Evolutionary conservation across 176 grass and related monocot species (phyloP).

Genomic region (Typha latifolia): DNA sequence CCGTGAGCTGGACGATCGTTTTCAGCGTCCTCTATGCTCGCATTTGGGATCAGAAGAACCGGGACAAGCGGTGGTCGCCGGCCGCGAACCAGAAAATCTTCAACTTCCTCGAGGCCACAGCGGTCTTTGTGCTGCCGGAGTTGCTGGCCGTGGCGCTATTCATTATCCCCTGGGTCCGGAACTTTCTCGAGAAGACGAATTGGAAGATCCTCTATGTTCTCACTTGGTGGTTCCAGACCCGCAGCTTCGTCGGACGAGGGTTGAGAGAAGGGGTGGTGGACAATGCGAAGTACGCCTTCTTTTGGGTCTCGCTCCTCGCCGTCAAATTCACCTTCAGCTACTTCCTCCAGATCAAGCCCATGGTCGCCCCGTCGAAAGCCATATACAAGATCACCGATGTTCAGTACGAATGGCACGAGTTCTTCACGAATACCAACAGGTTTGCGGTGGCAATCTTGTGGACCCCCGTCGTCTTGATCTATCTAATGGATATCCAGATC

Average conservation of each 20-base stretch:
- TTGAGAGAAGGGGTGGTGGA: conserved; percentile 66
- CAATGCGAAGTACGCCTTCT: conserved; percentile 66
- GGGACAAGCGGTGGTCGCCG: conserved; percentile 29
- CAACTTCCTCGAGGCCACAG: conserved; percentile 51
- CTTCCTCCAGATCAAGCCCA: conserved; percentile 81
- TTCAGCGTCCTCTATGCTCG: conserved; percentile 49
- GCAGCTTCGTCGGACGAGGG: conserved; percentile 76
- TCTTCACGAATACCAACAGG: conserved; percentile 68
- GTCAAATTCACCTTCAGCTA: conserved; percentile 89
- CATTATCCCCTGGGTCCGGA: conserved; percentile 73
- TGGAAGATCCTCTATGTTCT: conserved; percentile 75
- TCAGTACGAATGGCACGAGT: conserved; percentile 68
- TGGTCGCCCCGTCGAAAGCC: conserved; percentile 67
- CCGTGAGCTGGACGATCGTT: conserved; percentile 53
- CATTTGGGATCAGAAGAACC: conserved; percentile 36
- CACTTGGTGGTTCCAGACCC: conserved; percentile 95
- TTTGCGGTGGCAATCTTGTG: conserved; percentile 66
- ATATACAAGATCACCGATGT: conserved; percentile 38
- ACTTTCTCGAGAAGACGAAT: conserved; percentile 74
- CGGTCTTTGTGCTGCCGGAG: conserved; percentile 59
- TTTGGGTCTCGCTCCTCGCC: conserved; percentile 61
- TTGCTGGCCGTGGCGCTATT: conserved; percentile 55
- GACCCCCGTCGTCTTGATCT: conserved; percentile 83
- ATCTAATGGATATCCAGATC: conserved; percentile 96
- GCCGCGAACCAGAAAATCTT: conserved; percentile 28